phyloP scores from a whole-genome alignment of 2,329 filamentous ascomycete species.

The Dactylellina cionopaga region DNA sequence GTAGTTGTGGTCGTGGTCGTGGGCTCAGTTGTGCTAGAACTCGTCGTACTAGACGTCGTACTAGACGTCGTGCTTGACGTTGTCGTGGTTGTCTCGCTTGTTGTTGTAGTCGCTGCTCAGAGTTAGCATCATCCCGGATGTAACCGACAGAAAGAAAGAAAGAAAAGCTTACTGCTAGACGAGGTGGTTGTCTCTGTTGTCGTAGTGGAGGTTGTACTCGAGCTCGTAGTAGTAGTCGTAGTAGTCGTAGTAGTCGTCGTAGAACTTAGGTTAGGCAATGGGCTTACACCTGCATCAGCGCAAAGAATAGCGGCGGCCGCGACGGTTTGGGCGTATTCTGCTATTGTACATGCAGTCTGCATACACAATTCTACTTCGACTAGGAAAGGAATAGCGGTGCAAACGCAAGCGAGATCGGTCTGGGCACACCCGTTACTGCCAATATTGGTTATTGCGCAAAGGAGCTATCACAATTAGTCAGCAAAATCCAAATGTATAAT shows the following conservation, averaged over 20 bases:
- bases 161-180: neutral
- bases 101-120: neutral
- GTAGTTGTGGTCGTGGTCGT: conserved; percentile 4
- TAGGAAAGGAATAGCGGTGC: neutral
- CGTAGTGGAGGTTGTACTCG: neutral
- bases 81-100: neutral
- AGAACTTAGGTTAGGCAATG: neutral
- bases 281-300: neutral
- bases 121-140: neutral
- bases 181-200: neutral
- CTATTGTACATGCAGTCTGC: neutral
- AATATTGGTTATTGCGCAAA: conserved; percentile 5
- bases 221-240: neutral
- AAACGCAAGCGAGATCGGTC: conserved; percentile 12
- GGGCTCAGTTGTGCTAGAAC: neutral
- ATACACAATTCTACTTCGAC: neutral
- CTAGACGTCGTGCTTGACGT: neutral
- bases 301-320: conserved; percentile 4
- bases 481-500: neutral
- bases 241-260: conserved; percentile 13
- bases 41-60: neutral
- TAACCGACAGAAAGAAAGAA: neutral
- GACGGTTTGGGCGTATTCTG: conserved; percentile 1
- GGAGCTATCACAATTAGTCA: neutral
- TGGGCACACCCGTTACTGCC: conserved; percentile 4